These are phyloP conservation scores for Lithocarpus polystachyus DNA, from an alignment of 306 rosid species.

Conservation along the genomic window DNA sequence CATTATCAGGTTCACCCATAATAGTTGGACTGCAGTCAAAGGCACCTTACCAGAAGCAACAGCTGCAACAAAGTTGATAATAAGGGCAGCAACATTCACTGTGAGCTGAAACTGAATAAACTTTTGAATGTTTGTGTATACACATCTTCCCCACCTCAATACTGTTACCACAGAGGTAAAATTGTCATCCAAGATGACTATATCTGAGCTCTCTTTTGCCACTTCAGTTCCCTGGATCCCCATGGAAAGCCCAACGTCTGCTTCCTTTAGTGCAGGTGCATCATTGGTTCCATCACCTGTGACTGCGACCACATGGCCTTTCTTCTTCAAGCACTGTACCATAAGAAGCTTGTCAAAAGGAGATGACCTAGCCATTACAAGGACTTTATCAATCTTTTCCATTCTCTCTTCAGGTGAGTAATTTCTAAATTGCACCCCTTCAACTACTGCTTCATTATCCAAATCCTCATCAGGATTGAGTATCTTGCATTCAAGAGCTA, in stretches of 20 bases:
- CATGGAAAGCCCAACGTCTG: slow-evolving; percentile 33
- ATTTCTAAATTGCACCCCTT: slow-evolving; percentile 18
- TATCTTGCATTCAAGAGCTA: slow-evolving; percentile 25
- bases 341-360: slow-evolving; percentile 27
- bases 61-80: slow-evolving; percentile 18
- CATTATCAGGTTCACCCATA: slow-evolving; percentile 32
- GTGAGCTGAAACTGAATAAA: slow-evolving; percentile 32
- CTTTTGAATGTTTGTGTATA: slow-evolving; percentile 24
- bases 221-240: slow-evolving; percentile 31
- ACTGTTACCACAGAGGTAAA: slow-evolving; percentile 17
- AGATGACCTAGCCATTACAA: slow-evolving; percentile 29
- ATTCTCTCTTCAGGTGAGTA: slow-evolving; percentile 25
- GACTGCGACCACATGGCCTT: slow-evolving; percentile 31
- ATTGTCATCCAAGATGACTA: slow-evolving; percentile 23
- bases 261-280: slow-evolving; percentile 28
- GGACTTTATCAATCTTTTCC: slow-evolving; percentile 15
- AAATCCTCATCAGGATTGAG: background rate
- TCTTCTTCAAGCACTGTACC: slow-evolving; percentile 27
- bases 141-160: slow-evolving; percentile 29
- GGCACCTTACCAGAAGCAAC: slow-evolving; percentile 23
- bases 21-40: slow-evolving; percentile 22
- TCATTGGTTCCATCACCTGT: slow-evolving; percentile 32
- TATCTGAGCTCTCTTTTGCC: slow-evolving; percentile 31
- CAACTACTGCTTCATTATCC: slow-evolving; percentile 4
- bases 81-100: slow-evolving; percentile 21